phyloP scores from a whole-genome alignment of 2,329 filamentous ascomycete genomes.

The Davidsoniella eucalypti region DNA sequence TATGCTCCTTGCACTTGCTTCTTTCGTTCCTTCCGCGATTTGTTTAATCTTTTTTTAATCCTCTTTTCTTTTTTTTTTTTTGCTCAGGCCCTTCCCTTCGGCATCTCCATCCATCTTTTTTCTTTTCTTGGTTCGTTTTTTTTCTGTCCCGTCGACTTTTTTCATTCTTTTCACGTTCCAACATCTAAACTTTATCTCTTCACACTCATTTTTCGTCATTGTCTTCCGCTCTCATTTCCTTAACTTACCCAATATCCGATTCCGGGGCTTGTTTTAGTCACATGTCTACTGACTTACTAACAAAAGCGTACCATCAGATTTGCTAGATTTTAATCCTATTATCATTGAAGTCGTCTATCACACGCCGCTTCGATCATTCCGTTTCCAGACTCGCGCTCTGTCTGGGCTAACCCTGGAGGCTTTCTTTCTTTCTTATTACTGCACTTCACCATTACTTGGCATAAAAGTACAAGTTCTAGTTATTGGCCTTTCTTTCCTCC shows the following conservation, averaged over 20 bases:
- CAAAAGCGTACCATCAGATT: not conserved
- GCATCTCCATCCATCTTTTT: not conserved
- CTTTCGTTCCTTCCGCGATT: not conserved
- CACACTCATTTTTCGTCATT: not conserved
- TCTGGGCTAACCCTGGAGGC: not conserved
- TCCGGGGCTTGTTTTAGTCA: not conserved
- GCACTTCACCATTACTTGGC: too few relatives aligned
- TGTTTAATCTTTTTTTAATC: not conserved
- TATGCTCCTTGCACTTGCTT: not conserved
- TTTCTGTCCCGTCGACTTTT: not conserved
- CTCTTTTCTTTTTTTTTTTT: not conserved
- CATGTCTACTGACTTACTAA: not conserved
- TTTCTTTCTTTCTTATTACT: not conserved
- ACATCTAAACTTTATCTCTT: too few relatives aligned
- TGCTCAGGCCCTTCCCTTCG: not conserved
- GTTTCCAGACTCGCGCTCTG: not conserved
- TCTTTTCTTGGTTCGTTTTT: not conserved
- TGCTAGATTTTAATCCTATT: too few relatives aligned
- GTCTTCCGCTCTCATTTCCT: not conserved
- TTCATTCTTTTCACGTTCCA: not conserved
- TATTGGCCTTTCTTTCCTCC: too few relatives aligned
- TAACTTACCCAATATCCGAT: not conserved
- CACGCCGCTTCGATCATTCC: slow-evolving; percentile 1
- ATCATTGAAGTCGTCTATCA: not conserved
- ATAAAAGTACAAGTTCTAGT: too few relatives aligned